A percentile compares a stretch with the other conserved stretches of the same genome.
These are phyloP conservation scores for Floccularia luteovirens DNA, from an alignment of 768 basidiomycete species.

Conservation along the genomic window DNA sequence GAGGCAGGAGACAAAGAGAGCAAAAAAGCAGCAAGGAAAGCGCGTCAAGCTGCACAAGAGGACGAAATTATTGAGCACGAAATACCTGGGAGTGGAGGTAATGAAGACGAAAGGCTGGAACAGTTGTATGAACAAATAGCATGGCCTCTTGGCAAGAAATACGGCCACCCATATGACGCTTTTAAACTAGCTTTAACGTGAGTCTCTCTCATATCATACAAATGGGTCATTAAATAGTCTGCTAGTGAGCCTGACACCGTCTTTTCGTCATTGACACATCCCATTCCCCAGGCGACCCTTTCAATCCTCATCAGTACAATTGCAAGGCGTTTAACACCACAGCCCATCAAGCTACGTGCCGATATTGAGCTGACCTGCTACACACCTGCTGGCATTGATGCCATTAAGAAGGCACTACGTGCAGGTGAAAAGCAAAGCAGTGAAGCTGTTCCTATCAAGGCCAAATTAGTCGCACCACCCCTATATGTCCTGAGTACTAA, in stretches of 20 bases:
- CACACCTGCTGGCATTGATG: slow-evolving; percentile 91
- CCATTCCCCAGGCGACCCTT: slow-evolving; percentile 49
- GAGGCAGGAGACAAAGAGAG: slow-evolving; percentile 37
- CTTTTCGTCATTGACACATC: slow-evolving; percentile 60
- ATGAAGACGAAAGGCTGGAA: slow-evolving; percentile 78
- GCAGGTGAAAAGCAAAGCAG: slow-evolving; percentile 86
- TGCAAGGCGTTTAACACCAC: slow-evolving; percentile 91
- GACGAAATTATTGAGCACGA: slow-evolving; percentile 32
- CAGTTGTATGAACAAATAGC: slow-evolving; percentile 83
- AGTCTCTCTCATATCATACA: slow-evolving; percentile 17
- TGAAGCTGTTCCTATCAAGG: slow-evolving; percentile 92
- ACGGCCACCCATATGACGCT: slow-evolving; percentile 94
- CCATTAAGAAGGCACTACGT: slow-evolving; percentile 86
- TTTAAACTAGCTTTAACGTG: slow-evolving; percentile 96
- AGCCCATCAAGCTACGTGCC: slow-evolving; percentile 97
- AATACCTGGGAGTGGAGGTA: slow-evolving; percentile 27
- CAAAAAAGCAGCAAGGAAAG: slow-evolving; percentile 35
- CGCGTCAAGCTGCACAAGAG: slow-evolving; percentile 37
- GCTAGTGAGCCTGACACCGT: slow-evolving; percentile 57
- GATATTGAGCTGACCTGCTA: slow-evolving; percentile 98
- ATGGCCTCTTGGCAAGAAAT: slow-evolving; percentile 90
- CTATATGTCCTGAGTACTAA: slow-evolving; percentile 95
- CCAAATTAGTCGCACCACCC: slow-evolving; percentile 93
- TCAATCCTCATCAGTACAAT: slow-evolving; percentile 73
- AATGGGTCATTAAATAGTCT: background rate